These are phyloP conservation scores for Neopestalotiopsis rosae DNA, from an alignment of 2,329 filamentous ascomycete genomes.

Conservation along the genomic window DNA sequence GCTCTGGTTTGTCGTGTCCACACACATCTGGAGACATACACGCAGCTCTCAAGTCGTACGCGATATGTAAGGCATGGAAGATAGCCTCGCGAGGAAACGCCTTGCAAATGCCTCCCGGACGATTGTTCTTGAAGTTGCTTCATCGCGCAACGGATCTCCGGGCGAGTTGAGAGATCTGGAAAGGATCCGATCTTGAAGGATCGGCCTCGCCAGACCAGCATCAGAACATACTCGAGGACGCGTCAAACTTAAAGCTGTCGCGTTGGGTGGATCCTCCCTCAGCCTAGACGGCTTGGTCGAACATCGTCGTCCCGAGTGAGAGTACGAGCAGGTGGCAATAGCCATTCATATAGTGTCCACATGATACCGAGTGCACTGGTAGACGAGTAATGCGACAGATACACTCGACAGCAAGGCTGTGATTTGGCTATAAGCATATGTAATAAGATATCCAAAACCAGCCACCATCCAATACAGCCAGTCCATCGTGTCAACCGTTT, in stretches of 20 bases:
- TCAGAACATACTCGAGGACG: not conserved
- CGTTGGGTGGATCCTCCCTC: not conserved
- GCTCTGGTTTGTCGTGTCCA: not conserved
- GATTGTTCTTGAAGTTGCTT: not conserved
- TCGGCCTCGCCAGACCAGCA: not conserved
- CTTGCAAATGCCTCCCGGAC: too few relatives aligned
- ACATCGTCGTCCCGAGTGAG: not conserved
- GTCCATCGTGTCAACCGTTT: not conserved
- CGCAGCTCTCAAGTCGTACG: too few relatives aligned
- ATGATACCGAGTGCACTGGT: too few relatives aligned
- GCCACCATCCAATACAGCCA: not conserved
- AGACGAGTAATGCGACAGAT: not conserved
- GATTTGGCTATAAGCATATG: not conserved
- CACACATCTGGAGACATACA: not conserved
- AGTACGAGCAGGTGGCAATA: slow-evolving; percentile 8
- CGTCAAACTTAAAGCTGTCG: slow-evolving; percentile 8
- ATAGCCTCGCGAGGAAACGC: too few relatives aligned
- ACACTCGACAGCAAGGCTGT: too few relatives aligned
- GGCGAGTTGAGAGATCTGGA: not conserved
- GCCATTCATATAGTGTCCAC: not conserved
- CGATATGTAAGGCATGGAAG: too few relatives aligned
- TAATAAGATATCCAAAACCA: not conserved
- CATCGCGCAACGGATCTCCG: not conserved
- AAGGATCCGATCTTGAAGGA: not conserved
- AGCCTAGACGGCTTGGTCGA: not conserved